Percentiles rank a stretch among this genome's conserved stretches.
These are phyloP conservation scores for Phaeosphaeria sp. DNA, from an alignment of 2,329 filamentous ascomycete species.

Conservation along the genomic window DNA sequence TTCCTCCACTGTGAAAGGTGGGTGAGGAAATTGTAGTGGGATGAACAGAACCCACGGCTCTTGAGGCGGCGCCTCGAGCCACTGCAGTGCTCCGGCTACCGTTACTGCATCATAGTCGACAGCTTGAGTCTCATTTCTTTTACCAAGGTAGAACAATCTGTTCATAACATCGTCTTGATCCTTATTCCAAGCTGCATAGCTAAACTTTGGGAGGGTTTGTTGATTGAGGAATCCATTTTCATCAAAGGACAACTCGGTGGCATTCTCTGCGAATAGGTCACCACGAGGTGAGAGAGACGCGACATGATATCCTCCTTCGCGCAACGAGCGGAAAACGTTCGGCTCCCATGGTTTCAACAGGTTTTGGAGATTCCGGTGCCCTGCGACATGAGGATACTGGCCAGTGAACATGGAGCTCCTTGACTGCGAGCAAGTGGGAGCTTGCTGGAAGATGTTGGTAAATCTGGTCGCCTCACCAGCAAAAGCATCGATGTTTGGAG, in stretches of 20 bases:
- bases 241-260: slow-evolving; percentile 54
- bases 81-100: slow-evolving; percentile 51
- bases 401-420: slow-evolving; percentile 58
- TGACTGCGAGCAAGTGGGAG: slow-evolving; percentile 57
- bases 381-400: slow-evolving; percentile 55
- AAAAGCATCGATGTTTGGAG: slow-evolving; percentile 55
- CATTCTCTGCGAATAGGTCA: slow-evolving; percentile 53
- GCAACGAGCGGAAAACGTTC: slow-evolving; percentile 55
- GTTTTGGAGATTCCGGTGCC: slow-evolving; percentile 56
- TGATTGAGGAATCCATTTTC: slow-evolving; percentile 56
- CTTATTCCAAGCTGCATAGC: slow-evolving; percentile 3
- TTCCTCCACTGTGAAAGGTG: slow-evolving; percentile 58
- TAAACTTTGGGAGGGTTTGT: slow-evolving; percentile 1
- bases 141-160: slow-evolving; percentile 52
- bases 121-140: slow-evolving; percentile 46
- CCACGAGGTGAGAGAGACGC: slow-evolving; percentile 54
- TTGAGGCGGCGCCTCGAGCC: slow-evolving; percentile 54
- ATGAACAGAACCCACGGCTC: slow-evolving; percentile 54
- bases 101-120: slow-evolving; percentile 57
- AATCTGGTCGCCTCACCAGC: slow-evolving; percentile 49
- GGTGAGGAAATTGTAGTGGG: slow-evolving; percentile 55
- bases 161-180: slow-evolving; percentile 46
- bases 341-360: slow-evolving; percentile 59
- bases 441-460: slow-evolving; percentile 56
- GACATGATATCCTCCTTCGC: slow-evolving; percentile 56